Conservation (phyloP, 1,284 basidiomycete species). For the Irpex sp. region DNA sequence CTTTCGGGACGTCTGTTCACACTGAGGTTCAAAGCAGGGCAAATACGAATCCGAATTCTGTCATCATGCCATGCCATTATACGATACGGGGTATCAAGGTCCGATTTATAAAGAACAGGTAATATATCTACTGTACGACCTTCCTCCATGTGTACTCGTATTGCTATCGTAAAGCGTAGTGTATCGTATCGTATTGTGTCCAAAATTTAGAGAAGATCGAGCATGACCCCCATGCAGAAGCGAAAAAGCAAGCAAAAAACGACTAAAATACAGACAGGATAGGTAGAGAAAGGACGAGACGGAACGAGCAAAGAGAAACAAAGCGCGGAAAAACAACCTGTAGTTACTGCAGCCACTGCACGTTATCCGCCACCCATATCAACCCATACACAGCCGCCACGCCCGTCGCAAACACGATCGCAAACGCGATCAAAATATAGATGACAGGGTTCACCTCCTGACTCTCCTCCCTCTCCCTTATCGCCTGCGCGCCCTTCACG, state of each 20-base stretch:
- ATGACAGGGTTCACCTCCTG: background rate
- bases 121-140: background rate
- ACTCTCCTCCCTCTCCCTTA: constrained; percentile 9
- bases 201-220: background rate
- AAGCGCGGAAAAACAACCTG: background rate
- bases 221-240: too few species aligned
- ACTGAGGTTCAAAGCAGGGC: background rate
- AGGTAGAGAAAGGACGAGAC: too few species aligned
- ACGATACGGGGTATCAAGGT: background rate
- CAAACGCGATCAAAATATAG: constrained; percentile 6
- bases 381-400: constrained; percentile 7
- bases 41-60: background rate
- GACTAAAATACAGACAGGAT: background rate
- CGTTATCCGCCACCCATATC: constrained; percentile 6
- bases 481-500: constrained; percentile 13
- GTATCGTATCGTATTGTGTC: background rate
- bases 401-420: constrained; percentile 2
- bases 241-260: background rate
- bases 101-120: background rate
- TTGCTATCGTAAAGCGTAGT: background rate
- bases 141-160: background rate
- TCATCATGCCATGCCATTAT: background rate
- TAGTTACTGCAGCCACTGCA: background rate
- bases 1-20: background rate
- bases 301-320: background rate